Evolutionary conservation across 2,329 filamentous ascomycete genomes (phyloP).

Genomic region (Ascochyta viciae-villosae): DNA sequence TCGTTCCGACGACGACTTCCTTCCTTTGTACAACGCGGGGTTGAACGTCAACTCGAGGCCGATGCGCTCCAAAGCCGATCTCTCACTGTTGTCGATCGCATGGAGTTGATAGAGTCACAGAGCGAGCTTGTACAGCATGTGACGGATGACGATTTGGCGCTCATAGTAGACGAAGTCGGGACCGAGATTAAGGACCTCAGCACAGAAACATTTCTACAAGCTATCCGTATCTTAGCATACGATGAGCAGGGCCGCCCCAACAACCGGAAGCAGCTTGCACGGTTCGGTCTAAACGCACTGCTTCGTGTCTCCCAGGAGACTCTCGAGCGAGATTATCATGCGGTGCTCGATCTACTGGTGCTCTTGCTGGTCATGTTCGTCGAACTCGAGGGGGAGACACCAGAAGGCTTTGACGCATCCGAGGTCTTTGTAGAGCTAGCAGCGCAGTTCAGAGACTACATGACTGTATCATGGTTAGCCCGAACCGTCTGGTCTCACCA

Average conservation of each 20-base stretch:
- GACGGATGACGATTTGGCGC: slow-evolving; percentile 72
- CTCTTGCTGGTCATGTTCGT: slow-evolving; percentile 77
- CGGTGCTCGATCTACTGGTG: slow-evolving; percentile 82
- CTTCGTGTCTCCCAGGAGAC: slow-evolving; percentile 82
- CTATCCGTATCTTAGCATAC: slow-evolving; percentile 59
- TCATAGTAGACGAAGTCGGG: slow-evolving; percentile 68
- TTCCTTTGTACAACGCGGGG: slow-evolving; percentile 71
- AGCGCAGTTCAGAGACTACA: slow-evolving; percentile 45
- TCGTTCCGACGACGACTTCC: slow-evolving; percentile 75
- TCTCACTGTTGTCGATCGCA: slow-evolving; percentile 65
- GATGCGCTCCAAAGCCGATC: slow-evolving; percentile 79
- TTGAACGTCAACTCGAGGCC: slow-evolving; percentile 70
- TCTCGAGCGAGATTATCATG: slow-evolving; percentile 72
- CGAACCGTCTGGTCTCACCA: slow-evolving; percentile 44
- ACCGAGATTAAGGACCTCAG: slow-evolving; percentile 54
- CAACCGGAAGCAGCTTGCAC: slow-evolving; percentile 63
- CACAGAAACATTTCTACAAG: slow-evolving; percentile 60
- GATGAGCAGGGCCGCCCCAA: slow-evolving; percentile 48
- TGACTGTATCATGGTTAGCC: slow-evolving; percentile 46
- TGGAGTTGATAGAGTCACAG: slow-evolving; percentile 79
- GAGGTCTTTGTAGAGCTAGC: slow-evolving; percentile 72
- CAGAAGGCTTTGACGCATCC: slow-evolving; percentile 67
- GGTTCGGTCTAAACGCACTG: slow-evolving; percentile 77
- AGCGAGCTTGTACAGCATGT: slow-evolving; percentile 81
- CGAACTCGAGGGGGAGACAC: slow-evolving; percentile 75